Conservation (phyloP, 2,329 filamentous ascomycete genomes). For the Xylaria sp. region DNA sequence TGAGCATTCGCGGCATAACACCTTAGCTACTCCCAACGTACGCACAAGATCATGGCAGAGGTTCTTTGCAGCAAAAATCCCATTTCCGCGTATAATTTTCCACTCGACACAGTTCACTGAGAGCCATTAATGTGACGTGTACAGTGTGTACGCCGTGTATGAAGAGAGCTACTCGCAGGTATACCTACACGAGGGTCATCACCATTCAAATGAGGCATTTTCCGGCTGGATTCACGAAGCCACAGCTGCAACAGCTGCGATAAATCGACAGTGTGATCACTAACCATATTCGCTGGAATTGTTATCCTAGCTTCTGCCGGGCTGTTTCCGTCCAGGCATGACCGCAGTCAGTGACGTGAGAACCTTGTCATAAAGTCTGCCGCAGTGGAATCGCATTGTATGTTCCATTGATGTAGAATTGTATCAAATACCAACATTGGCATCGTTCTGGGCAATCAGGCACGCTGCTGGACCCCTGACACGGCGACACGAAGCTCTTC, state of each 20-base stretch:
- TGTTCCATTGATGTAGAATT: slow-evolving; percentile 4
- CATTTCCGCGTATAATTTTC: slow-evolving; percentile 3
- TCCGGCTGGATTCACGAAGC: slow-evolving; percentile 27
- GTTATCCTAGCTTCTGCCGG: slow-evolving; percentile 11
- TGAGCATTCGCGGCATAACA: not conserved
- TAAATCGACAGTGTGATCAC: slow-evolving; percentile 20
- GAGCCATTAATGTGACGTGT: slow-evolving; percentile 25
- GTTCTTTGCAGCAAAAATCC: not conserved
- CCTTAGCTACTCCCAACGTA: not conserved
- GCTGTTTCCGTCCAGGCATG: slow-evolving; percentile 4
- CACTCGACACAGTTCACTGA: slow-evolving; percentile 10
- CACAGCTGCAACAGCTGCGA: slow-evolving; percentile 26
- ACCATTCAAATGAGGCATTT: slow-evolving; percentile 34
- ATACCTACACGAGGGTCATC: not conserved
- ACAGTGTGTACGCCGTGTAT: slow-evolving; percentile 31
- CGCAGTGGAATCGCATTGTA: not conserved
- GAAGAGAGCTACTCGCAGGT: not conserved
- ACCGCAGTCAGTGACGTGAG: slow-evolving; percentile 16
- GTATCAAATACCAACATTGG: slow-evolving; percentile 16
- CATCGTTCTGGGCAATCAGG: not conserved
- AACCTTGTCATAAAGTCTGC: not conserved
- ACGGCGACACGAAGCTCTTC: slow-evolving; percentile 22
- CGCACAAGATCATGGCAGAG: not conserved
- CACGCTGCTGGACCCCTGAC: slow-evolving; percentile 13
- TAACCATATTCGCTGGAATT: slow-evolving; percentile 17